Conservation (phyloP, 345 rosid species). For the Populus pruinosa region DNA sequence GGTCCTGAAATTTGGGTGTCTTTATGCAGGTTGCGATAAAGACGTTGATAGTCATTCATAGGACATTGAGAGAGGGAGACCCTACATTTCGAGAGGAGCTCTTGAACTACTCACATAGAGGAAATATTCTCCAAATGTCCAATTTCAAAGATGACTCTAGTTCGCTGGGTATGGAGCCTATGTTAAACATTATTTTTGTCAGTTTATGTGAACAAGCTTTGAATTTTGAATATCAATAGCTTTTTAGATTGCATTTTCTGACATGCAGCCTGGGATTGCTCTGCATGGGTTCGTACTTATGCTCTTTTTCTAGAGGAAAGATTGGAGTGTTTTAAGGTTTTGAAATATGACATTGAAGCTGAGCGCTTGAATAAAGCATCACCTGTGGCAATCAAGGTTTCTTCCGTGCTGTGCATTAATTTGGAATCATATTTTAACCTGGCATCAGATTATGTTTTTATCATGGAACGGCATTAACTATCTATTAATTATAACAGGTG, state of each 20-base stretch:
- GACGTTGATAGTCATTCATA: slow-evolving; percentile 86
- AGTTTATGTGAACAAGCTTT: neutral
- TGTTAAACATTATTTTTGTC: neutral
- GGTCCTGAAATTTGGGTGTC: neutral
- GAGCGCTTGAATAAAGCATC: slow-evolving; percentile 69
- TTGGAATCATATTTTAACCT: neutral
- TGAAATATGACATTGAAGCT: slow-evolving; percentile 81
- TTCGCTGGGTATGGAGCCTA: slow-evolving; percentile 55
- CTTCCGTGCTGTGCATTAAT: neutral
- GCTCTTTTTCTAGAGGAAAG: slow-evolving; percentile 88
- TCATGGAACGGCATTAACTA: neutral
- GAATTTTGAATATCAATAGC: neutral
- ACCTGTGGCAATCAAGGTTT: slow-evolving; percentile 57
- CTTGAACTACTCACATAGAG: slow-evolving; percentile 62
- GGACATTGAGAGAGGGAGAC: slow-evolving; percentile 96
- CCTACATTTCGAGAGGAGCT: slow-evolving; percentile 91
- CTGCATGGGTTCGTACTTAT: slow-evolving; percentile 90
- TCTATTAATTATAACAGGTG: slow-evolving; percentile 31
- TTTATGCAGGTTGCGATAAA: slow-evolving; percentile 75
- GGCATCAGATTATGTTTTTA: neutral
- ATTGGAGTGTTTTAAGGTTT: slow-evolving; percentile 75
- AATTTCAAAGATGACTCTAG: slow-evolving; percentile 95
- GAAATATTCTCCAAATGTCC: slow-evolving; percentile 80
- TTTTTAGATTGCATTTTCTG: neutral
- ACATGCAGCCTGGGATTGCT: slow-evolving; percentile 92